These are phyloP conservation scores for Mayamaea pseudoterrestris DNA, from an alignment of 108 stramenopile genomes.

Conservation along the genomic window DNA sequence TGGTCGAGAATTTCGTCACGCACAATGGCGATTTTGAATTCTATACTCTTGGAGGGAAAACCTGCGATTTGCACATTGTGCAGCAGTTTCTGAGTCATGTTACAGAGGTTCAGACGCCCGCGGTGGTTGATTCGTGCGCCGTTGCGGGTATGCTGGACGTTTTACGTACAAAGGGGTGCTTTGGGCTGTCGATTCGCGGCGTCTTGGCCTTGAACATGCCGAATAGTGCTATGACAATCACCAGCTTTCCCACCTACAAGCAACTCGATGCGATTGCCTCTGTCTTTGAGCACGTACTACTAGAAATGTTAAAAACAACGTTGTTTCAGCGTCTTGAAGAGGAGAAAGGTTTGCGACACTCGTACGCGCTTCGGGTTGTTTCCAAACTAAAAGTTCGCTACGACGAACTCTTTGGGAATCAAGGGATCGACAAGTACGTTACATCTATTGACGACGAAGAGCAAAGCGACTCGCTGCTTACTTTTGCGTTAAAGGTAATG, in stretches of 20 bases:
- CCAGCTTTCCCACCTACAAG: slow-evolving; percentile 25
- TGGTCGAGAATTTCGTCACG: slow-evolving; percentile 58
- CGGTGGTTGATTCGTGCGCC: slow-evolving; percentile 48
- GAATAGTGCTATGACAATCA: slow-evolving; percentile 12
- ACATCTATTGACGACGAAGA: slow-evolving; percentile 11
- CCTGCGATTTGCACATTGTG: slow-evolving; percentile 48
- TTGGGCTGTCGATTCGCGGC: slow-evolving; percentile 53
- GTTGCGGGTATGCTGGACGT: slow-evolving; percentile 71
- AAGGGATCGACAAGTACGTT: not conserved
- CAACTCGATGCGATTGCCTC: slow-evolving; percentile 49
- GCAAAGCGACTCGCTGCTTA: not conserved
- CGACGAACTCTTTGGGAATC: not conserved
- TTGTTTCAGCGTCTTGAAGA: not conserved
- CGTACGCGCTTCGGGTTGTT: not conserved
- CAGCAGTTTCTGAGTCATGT: slow-evolving; percentile 55
- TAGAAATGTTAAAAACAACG: slow-evolving; percentile 10
- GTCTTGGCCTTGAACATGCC: slow-evolving; percentile 39
- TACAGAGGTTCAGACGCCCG: slow-evolving; percentile 30
- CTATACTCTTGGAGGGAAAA: slow-evolving; percentile 43
- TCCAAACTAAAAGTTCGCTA: slow-evolving; percentile 7
- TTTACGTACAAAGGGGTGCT: slow-evolving; percentile 52
- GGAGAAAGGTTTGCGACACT: not conserved
- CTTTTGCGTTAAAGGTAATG: slow-evolving; percentile 32
- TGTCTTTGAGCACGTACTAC: slow-evolving; percentile 44
- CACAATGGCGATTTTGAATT: slow-evolving; percentile 88